These are phyloP conservation scores for Pythium brassicae DNA, from an alignment of 352 stramenopile genomes.

Conservation along the genomic window DNA sequence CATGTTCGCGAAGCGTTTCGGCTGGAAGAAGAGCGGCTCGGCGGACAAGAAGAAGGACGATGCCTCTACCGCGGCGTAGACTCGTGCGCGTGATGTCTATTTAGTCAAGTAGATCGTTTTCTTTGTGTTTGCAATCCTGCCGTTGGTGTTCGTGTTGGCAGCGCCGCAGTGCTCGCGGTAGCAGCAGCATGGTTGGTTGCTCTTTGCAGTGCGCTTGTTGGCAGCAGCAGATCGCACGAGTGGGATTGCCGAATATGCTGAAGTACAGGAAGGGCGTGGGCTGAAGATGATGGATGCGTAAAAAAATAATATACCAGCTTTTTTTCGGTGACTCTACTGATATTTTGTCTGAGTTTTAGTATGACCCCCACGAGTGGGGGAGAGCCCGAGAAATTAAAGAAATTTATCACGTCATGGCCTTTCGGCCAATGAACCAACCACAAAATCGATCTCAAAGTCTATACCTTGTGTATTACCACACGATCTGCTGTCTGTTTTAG, in stretches of 20 bases:
- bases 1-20: constrained; percentile 16
- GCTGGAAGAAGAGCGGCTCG: constrained; percentile 14
- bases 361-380: constrained; percentile 33
- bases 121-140: not conserved
- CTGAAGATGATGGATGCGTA: too few species aligned
- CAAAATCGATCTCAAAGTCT: not conserved
- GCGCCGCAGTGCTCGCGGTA: too few species aligned
- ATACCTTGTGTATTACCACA: not conserved
- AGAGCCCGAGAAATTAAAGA: constrained; percentile 86
- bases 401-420: constrained; percentile 83
- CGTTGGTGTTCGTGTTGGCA: not conserved
- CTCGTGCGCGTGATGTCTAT: not conserved
- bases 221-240: too few species aligned
- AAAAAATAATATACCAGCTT: too few species aligned
- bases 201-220: too few species aligned
- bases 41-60: constrained; percentile 3
- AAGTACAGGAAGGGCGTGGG: too few species aligned
- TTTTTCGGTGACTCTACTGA: too few species aligned
- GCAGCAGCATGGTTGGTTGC: too few species aligned
- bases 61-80: not conserved
- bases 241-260: too few species aligned
- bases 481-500: not conserved
- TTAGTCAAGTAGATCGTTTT: not conserved
- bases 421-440: constrained; percentile 37
- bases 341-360: too few species aligned